A percentile compares a stretch with the other conserved stretches of the same genome.
phyloP scores from a whole-genome alignment of 1,284 basidiomycete genomes.

The Schizophyllum amplum region DNA sequence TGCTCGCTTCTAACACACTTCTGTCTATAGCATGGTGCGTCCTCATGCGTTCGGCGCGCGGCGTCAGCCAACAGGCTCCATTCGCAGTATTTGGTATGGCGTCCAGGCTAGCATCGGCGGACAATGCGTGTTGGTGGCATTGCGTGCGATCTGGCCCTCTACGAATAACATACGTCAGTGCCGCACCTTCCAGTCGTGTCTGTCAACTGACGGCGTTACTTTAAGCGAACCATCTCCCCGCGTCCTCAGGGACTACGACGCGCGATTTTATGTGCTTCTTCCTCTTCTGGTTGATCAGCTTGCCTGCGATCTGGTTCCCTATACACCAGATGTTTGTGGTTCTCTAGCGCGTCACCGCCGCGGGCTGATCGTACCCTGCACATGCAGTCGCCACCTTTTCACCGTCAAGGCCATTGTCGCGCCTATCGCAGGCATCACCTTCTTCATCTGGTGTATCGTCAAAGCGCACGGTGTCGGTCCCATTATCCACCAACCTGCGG shows the following conservation, averaged over 20 bases:
- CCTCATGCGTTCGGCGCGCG: not conserved
- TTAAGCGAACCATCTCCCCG: slow-evolving; percentile 58
- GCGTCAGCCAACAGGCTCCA: not conserved
- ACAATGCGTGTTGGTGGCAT: slow-evolving; percentile 65
- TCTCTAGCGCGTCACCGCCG: slow-evolving; percentile 6
- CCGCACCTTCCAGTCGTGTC: slow-evolving; percentile 4
- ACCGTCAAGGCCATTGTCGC: slow-evolving; percentile 71
- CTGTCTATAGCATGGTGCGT: not conserved
- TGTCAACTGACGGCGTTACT: no score
- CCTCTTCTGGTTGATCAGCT: slow-evolving; percentile 77
- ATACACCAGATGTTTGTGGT: slow-evolving; percentile 65
- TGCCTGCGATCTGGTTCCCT: slow-evolving; percentile 76
- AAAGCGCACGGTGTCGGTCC: slow-evolving; percentile 77
- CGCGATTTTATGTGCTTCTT: slow-evolving; percentile 77
- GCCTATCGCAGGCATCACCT: slow-evolving; percentile 65
- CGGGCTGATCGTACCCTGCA: slow-evolving; percentile 3
- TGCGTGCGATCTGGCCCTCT: slow-evolving; percentile 66
- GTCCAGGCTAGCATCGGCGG: slow-evolving; percentile 81
- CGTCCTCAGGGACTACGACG: slow-evolving; percentile 61
- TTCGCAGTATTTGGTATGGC: slow-evolving; percentile 59
- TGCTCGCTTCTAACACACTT: not conserved
- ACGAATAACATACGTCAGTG: slow-evolving; percentile 59
- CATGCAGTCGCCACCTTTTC: slow-evolving; percentile 71
- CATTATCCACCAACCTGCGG: slow-evolving; percentile 63
- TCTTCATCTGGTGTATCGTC: slow-evolving; percentile 77